Base-by-base conservation (phyloP, 2,329 filamentous ascomycete species). In the Sclerotinia spermophila region DNA sequence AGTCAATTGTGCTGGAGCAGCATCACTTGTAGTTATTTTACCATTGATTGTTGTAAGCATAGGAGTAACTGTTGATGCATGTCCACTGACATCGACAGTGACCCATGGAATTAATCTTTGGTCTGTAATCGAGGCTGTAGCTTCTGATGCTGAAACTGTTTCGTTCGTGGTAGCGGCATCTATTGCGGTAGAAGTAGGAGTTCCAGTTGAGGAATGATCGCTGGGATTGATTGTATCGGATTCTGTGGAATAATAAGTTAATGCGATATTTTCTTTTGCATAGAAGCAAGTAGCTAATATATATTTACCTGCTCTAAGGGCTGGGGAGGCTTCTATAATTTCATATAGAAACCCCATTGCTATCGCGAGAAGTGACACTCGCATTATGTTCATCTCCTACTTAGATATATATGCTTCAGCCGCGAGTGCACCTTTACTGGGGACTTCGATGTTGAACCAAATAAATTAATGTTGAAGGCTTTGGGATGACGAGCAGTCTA, bases 31-130 rank as follows among this genome's bases (percentile, higher is more conserved):
- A 38, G 73, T 77, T 33, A 73, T 70, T 61, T 73, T 73, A 11
- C 75, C 74, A 55, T 73, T 72, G 19, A 77, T 69, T 8, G 73
- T 76, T 30, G 74, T 76, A 53, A 76, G 59, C 55, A 73, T 68
- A 1, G 77, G 75, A 21, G 76, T 78, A 40, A 76, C 73, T 4
- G 76, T 78, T 30, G 77, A 75, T 2, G 72, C 72, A 30, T 69
- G 44, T 21, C 76, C 77, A 67, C 72, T 76, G n/a, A 72, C 71
- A 71, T 76, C 72, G 38, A 78, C 74, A 6, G 77, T 75, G 24
- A 78, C 72, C 75, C 74, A 78, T 27, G 77, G 75, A 53, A 73
- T 68, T 21, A 77, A 70, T 24, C 33, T 61, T 13, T 59, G 55
- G 61, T 70, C 64, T 30, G 58, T 70, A 30, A 68, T 67, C 65